Base-by-base conservation (phyloP, 1,284 basidiomycete genomes). In the Gomphus bonarii region DNA sequence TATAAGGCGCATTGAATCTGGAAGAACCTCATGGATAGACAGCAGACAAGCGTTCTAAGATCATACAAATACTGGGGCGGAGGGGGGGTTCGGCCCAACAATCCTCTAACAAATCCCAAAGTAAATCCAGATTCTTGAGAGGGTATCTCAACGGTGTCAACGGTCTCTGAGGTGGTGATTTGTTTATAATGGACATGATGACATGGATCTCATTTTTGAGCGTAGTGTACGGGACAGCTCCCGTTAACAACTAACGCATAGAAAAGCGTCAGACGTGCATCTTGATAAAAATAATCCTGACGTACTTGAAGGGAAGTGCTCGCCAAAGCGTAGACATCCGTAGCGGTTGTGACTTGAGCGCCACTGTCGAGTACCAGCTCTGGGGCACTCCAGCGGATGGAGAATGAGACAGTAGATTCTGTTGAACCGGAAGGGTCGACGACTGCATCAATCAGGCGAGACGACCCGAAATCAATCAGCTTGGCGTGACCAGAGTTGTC, bases 391-490 rank as follows among this genome's bases (percentile, higher is more conserved):
- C 54, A 49, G 20, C 20, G 44, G 22, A 40, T 5, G 12, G 46
- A 56, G 22, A 50, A 50, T 25, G 54, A 43, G 11, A 56, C n/a
- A 5, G 44, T 56, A 11, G 54, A 46, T 7, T 35, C 12, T 7
- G 54, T 48, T 10, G 49, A 25, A 6, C 54, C 54, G 25, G 54
- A 18, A 10, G 30, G 40, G 4, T 40, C 53, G 40, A 43, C 18
- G 16, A n/a, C 43, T n/a, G 53, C 18, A 22, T 55, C 54, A 20
- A 49, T 48, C 4, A 55, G 35, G 18, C 44, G 54, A 12, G 44
- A 55, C 14, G 49, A 33, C 18, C 54, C 46, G 38, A 56, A 56
- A 42, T 56, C 54, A 31, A 47, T 56, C 16, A 50, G 20, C 14
- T 50, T 48, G 14, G 54, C 31, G 25, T 48, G 46, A 36, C 54